phyloP scores from a whole-genome alignment of 2,329 filamentous ascomycete species.

The Neopestalotiopsis rosae region DNA sequence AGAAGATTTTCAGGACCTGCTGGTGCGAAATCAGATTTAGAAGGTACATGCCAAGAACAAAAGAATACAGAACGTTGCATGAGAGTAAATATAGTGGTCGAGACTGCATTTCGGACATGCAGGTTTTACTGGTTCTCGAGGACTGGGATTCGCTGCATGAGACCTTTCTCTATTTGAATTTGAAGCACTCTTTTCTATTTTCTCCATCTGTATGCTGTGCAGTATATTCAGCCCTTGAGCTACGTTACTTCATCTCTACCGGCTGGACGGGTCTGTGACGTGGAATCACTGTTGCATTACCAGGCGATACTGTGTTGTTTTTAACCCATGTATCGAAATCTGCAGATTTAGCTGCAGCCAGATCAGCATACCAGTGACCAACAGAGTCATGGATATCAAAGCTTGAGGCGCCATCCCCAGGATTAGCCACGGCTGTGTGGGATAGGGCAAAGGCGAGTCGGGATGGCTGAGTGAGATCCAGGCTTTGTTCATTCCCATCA shows the following conservation, averaged over 20 bases:
- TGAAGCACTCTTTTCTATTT: not conserved
- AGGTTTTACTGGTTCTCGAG: no score
- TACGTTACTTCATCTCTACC: not conserved
- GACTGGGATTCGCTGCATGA: not conserved
- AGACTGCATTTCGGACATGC: no score
- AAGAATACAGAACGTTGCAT: not conserved
- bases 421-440: slow-evolving; percentile 42
- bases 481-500: slow-evolving; percentile 41
- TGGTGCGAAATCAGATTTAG: not conserved
- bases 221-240: not conserved
- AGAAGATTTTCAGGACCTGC: not conserved
- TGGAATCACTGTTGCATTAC: not conserved
- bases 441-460: slow-evolving; percentile 48
- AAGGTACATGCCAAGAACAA: not conserved
- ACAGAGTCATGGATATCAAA: slow-evolving; percentile 51
- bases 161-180: not conserved
- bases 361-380: slow-evolving; percentile 46
- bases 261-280: not conserved
- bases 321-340: slow-evolving; percentile 39
- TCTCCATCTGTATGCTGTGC: not conserved
- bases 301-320: slow-evolving; percentile 24
- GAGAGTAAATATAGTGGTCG: no score
- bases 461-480: slow-evolving; percentile 43
- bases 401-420: slow-evolving; percentile 37
- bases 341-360: slow-evolving; percentile 38